Percentiles rank a stretch among this genome's conserved stretches.
These are phyloP conservation scores for Plenodomus tracheiphilus DNA, from an alignment of 2,329 filamentous ascomycete genomes.

Conservation along the genomic window DNA sequence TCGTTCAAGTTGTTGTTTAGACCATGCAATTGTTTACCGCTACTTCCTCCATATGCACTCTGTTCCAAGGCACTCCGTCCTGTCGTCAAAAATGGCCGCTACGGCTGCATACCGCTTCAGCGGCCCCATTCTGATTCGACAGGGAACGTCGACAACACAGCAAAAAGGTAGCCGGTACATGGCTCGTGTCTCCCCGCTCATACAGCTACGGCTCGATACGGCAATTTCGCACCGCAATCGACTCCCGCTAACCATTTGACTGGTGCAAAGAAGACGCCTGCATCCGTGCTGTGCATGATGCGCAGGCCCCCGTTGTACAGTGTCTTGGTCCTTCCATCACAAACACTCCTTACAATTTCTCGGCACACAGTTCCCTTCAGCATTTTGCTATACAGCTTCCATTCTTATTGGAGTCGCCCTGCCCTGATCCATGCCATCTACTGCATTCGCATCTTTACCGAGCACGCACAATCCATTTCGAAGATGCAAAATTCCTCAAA, in stretches of 20 bases:
- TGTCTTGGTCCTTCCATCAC: constrained; percentile 33
- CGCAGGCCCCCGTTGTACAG: constrained; percentile 23
- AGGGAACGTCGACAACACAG: constrained; percentile 35
- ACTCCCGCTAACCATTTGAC: constrained; percentile 21
- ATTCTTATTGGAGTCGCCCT: constrained; percentile 33
- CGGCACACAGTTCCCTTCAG: constrained; percentile 41
- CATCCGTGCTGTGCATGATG: constrained; percentile 41
- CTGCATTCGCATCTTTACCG: constrained; percentile 28
- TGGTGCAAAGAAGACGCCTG: constrained; percentile 37
- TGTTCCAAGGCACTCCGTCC: constrained; percentile 21
- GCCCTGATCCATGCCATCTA: constrained; percentile 23
- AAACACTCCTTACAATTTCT: constrained; percentile 37
- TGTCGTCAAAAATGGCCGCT: constrained; percentile 28
- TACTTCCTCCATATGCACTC: constrained; percentile 28
- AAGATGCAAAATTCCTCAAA: constrained; percentile 24
- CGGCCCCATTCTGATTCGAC: constrained; percentile 36
- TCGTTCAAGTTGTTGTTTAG: constrained; percentile 25
- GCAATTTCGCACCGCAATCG: constrained; percentile 31
- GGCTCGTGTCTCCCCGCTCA: constrained; percentile 36
- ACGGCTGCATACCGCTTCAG: constrained; percentile 33
- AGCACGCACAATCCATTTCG: constrained; percentile 34
- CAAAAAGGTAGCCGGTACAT: constrained; percentile 28
- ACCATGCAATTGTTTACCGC: constrained; percentile 41
- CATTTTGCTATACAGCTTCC: constrained; percentile 30
- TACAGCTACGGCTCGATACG: constrained; percentile 29